These are phyloP conservation scores for Heritiera littoralis DNA, from an alignment of 345 rosid genomes.

Conservation along the genomic window DNA sequence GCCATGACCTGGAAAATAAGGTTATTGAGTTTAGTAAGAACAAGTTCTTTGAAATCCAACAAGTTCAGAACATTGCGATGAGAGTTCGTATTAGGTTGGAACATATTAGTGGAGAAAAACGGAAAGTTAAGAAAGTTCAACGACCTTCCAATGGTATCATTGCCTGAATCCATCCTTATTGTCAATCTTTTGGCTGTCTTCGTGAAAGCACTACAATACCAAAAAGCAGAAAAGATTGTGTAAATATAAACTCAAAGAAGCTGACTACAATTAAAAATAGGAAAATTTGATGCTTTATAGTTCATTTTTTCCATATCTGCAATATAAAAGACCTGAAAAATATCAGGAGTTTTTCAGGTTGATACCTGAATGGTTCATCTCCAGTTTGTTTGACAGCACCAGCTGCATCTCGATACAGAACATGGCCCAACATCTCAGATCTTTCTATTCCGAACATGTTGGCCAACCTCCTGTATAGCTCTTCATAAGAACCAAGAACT, in stretches of 20 bases:
- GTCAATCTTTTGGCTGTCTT: constrained; percentile 72
- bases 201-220: constrained; percentile 56
- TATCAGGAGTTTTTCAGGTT: neutral
- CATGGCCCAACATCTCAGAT: constrained; percentile 53
- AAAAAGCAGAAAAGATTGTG: neutral
- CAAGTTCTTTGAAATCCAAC: neutral
- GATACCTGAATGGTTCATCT: constrained; percentile 87
- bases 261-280: neutral
- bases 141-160: constrained; percentile 61
- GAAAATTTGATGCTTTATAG: neutral
- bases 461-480: constrained; percentile 60
- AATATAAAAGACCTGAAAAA: neutral
- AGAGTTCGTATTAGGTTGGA: neutral
- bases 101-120: neutral
- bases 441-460: constrained; percentile 76
- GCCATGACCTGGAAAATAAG: constrained; percentile 57
- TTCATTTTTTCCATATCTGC: neutral
- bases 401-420: constrained; percentile 66
- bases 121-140: constrained; percentile 14
- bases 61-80: neutral
- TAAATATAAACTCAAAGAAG: neutral
- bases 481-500: constrained; percentile 72
- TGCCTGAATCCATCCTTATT: constrained; percentile 55
- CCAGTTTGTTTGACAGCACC: constrained; percentile 64
- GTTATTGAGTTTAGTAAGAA: neutral